Evolutionary conservation across 164 flowering plant species (phyloP), one percentile per base, ranked within the genome.

Genomic region (Magnolia changhungtana): DNA sequence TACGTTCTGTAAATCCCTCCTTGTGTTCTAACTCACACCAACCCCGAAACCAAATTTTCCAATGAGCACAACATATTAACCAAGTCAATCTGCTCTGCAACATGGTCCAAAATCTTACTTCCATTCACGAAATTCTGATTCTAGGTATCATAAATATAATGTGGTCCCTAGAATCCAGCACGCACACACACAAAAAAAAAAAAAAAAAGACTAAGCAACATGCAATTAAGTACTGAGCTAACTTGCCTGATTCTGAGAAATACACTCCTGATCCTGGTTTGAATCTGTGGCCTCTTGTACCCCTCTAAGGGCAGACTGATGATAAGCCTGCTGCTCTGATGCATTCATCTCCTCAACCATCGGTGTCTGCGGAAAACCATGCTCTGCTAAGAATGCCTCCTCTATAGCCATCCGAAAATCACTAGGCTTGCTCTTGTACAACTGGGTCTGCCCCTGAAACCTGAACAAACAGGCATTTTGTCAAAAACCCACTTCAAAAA

Each of bases 351-450:
- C 90, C 18, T 72, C 76, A 3, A 18, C 71, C 80, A 85, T 63
- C 18, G 67, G 77, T 76, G 79, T 84, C 75, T 83, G 90, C 18
- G 79, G 81, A 80, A 86, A 88, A 9, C 78, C 78, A 69, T 75
- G 55, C 37, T 94, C 99, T 74, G 93, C 98, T 73, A 94, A 75
- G 85, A 88, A 89, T 5, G 98, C 99, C 84, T 96, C 98, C 76
- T 96, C 98, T 59, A 93, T 80, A 19, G 99, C 99, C 81, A 82
- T 84, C 73, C 84, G 90, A 72, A 94, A 88, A 67, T 88, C 90
- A 70, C 78, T 67, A 18, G 88, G 92, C 75, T 80, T 85, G 86
- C 89, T 84, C 51, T 67, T 85, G 76, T 84, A 69, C 82, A 90
- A 81, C 76, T 87, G 82, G 6, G 89, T 77, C 83, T 92, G 96